Conservation (phyloP, 768 basidiomycete species). For the Fistulinella prunicolor region DNA sequence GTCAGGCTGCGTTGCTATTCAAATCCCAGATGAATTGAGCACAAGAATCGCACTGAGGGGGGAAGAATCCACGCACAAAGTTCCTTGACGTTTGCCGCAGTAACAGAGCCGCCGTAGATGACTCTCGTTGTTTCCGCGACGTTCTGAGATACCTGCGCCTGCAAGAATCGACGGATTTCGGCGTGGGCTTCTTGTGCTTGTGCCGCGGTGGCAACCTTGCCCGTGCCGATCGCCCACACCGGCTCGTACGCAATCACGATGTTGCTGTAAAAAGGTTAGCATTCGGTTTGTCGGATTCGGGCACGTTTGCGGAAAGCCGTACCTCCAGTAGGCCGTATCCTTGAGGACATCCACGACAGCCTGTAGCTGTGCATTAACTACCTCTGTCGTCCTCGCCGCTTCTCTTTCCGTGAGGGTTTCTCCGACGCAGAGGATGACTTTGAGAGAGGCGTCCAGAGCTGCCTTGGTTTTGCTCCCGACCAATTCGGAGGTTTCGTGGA, state of each 20-base stretch:
- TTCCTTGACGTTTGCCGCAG: conserved; percentile 82
- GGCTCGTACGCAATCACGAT: conserved; percentile 96
- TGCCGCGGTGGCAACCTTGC: conserved; percentile 87
- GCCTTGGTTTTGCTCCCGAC: conserved; percentile 87
- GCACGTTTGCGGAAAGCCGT: no score
- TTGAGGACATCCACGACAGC: conserved; percentile 64
- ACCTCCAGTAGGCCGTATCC: conserved; percentile 75
- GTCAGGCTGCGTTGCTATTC: conserved; percentile 67
- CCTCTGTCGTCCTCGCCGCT: conserved; percentile 65
- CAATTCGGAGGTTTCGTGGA: conserved; percentile 80
- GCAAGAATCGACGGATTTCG: conserved; percentile 75
- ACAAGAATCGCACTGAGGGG: not conserved
- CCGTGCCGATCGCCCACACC: conserved; percentile 99
- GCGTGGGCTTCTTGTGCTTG: conserved; percentile 93
- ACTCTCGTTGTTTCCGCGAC: conserved; percentile 78
- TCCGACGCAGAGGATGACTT: conserved; percentile 94
- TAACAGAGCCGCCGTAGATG: conserved; percentile 96
- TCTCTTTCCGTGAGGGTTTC: conserved; percentile 92
- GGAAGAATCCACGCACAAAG: conserved; percentile 56
- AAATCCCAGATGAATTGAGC: not conserved
- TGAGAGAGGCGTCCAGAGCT: conserved; percentile 70
- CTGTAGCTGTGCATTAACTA: conserved; percentile 80
- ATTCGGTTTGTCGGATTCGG: no score
- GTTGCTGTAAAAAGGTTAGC: conserved; percentile 46
- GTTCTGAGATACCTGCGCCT: conserved; percentile 55